These are phyloP conservation scores for Sechiopsis laciniata DNA, from an alignment of 306 rosid genomes.

Conservation along the genomic window DNA sequence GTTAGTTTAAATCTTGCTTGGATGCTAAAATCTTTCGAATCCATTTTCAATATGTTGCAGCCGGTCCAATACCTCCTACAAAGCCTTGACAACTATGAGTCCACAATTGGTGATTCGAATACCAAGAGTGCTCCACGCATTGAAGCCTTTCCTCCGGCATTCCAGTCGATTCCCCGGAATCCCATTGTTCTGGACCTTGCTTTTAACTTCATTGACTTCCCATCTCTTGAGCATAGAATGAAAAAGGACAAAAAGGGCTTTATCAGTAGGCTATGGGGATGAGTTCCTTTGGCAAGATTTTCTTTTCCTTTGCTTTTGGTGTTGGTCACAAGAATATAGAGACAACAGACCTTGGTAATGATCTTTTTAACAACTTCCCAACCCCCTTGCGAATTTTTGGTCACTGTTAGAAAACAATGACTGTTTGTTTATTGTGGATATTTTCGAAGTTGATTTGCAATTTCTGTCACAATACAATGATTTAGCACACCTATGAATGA, in stretches of 20 bases:
- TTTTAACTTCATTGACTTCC: conserved; percentile 47
- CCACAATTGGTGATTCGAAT: conserved; percentile 39
- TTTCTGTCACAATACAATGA: neutral
- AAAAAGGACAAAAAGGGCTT: conserved; percentile 54
- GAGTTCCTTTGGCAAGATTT: conserved; percentile 28
- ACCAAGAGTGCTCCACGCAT: conserved; percentile 35
- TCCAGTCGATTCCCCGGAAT: conserved; percentile 43
- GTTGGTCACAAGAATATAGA: neutral
- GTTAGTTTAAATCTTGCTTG: neutral
- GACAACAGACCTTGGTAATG: neutral
- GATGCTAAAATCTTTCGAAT: neutral
- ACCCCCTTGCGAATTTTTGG: neutral
- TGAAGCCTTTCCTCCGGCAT: conserved; percentile 47
- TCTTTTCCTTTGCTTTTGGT: neutral
- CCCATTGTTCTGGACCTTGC: conserved; percentile 52
- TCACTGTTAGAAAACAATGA: neutral
- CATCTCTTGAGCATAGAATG: conserved; percentile 49
- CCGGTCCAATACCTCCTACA: conserved; percentile 43
- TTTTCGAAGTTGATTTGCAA: neutral
- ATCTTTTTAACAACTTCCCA: conserved; percentile 11
- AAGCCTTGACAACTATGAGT: conserved; percentile 41
- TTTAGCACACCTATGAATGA: neutral
- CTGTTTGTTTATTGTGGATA: conserved; percentile 1
- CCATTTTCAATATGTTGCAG: conserved; percentile 23
- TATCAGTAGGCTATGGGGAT: conserved; percentile 49